Percentiles rank a stretch among this genome's conserved stretches.
These are phyloP conservation scores for Wallacemonas rigidus DNA, from an alignment of 208 protist genomes.

Conservation along the genomic window DNA sequence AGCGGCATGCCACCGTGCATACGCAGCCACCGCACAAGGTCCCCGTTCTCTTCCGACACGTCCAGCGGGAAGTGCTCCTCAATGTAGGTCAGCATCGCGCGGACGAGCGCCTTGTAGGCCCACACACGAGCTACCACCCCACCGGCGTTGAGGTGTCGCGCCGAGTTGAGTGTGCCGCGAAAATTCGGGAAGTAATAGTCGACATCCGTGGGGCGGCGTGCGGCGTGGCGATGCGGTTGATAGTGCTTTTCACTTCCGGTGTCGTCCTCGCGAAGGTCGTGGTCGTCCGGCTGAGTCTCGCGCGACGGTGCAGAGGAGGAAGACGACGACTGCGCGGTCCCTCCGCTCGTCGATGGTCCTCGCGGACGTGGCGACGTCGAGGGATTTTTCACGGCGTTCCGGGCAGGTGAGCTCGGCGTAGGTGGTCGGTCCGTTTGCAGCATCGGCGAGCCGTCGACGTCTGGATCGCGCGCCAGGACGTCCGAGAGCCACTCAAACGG, in stretches of 20 bases:
- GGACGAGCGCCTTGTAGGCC: slow-evolving; percentile 25
- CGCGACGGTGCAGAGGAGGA: too few relatives aligned
- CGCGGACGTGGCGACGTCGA: too few relatives aligned
- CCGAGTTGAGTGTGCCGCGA: slow-evolving; percentile 18
- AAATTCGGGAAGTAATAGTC: slow-evolving; percentile 25
- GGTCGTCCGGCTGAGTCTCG: too few relatives aligned
- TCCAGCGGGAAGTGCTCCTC: slow-evolving; percentile 18
- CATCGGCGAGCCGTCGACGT: too few relatives aligned
- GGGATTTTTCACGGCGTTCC: too few relatives aligned
- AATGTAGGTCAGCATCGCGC: slow-evolving; percentile 18
- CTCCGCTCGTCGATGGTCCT: too few relatives aligned
- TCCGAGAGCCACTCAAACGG: too few relatives aligned
- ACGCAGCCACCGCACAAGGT: slow-evolving; percentile 10
- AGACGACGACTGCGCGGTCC: too few relatives aligned
- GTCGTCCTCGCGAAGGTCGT: neutral
- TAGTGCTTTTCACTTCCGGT: neutral
- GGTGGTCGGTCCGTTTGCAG: too few relatives aligned
- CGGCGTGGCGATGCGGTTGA: neutral
- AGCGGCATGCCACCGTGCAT: neutral
- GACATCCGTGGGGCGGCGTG: neutral
- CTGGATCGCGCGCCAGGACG: too few relatives aligned
- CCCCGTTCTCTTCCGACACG: slow-evolving; percentile 17
- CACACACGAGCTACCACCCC: slow-evolving; percentile 38
- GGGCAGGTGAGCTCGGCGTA: too few relatives aligned
- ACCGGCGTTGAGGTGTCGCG: slow-evolving; percentile 30